These are phyloP conservation scores for Aspergillus puulaauensis DNA, from an alignment of 2,329 filamentous ascomycete species.

Conservation along the genomic window DNA sequence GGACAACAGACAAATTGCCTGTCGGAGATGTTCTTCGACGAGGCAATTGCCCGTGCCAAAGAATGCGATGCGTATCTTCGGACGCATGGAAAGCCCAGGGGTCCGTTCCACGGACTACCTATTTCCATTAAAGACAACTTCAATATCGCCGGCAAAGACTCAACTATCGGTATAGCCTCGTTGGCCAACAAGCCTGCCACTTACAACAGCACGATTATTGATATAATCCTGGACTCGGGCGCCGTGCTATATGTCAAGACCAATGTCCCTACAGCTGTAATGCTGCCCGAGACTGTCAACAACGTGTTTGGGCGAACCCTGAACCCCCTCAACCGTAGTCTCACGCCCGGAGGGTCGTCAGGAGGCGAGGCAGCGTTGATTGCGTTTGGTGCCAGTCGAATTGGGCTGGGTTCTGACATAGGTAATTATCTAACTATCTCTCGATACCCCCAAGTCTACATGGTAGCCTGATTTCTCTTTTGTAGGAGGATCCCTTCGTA, in stretches of 20 bases:
- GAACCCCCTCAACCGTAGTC: slow-evolving; percentile 34
- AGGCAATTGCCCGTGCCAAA: slow-evolving; percentile 52
- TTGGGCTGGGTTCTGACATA: too few relatives aligned
- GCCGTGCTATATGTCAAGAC: slow-evolving; percentile 45
- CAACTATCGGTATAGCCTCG: slow-evolving; percentile 21
- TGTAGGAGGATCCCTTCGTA: slow-evolving; percentile 38
- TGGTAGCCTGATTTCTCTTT: neutral
- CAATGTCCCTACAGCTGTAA: slow-evolving; percentile 40
- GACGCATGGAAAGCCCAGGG: slow-evolving; percentile 35
- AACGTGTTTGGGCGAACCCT: slow-evolving; percentile 44
- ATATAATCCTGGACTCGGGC: slow-evolving; percentile 40
- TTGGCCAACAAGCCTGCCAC: slow-evolving; percentile 19
- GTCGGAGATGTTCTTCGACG: slow-evolving; percentile 57
- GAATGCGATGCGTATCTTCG: slow-evolving; percentile 53
- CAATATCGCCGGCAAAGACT: slow-evolving; percentile 28
- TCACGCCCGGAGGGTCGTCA: slow-evolving; percentile 36
- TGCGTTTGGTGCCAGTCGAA: slow-evolving; percentile 28
- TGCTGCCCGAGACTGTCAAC: slow-evolving; percentile 46
- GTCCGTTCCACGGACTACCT: slow-evolving; percentile 43
- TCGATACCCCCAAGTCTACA: slow-evolving; percentile 23
- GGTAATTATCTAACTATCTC: too few relatives aligned
- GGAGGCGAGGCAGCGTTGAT: slow-evolving; percentile 38
- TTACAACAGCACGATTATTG: slow-evolving; percentile 32
- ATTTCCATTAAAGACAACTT: slow-evolving; percentile 45
- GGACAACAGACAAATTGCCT: slow-evolving; percentile 57